Conservation (phyloP, 768 basidiomycete species). For the Mycena floridula region DNA sequence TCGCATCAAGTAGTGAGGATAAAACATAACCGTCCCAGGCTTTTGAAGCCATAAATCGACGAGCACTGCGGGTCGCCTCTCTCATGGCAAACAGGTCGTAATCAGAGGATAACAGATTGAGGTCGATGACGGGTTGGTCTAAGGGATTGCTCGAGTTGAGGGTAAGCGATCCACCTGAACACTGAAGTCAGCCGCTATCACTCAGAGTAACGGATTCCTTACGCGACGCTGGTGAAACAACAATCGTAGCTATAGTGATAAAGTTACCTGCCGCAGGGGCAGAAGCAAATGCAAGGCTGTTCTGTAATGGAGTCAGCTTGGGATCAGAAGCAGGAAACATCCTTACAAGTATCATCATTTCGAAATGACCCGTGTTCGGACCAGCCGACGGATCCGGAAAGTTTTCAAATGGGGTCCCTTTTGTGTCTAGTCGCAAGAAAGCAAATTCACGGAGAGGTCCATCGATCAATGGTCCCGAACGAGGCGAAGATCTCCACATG, state of each 20-base stretch:
- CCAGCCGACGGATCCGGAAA: conserved; percentile 27
- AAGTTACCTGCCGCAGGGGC: conserved; percentile 8
- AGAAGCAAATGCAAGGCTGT: conserved; percentile 1
- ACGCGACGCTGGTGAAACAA: conserved; percentile 10
- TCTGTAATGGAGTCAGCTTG: neutral
- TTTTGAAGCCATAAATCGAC: conserved; percentile 6
- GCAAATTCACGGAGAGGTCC: conserved; percentile 21
- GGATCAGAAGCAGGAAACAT: neutral
- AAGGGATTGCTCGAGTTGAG: conserved; percentile 33
- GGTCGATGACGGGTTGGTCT: conserved; percentile 34
- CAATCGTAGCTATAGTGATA: conserved; percentile 2
- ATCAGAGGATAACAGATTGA: conserved; percentile 27
- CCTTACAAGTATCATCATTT: conserved; percentile 10
- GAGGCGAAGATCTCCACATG: conserved; percentile 18
- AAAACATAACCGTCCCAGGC: conserved; percentile 13
- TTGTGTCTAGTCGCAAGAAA: conserved; percentile 21
- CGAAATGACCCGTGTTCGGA: conserved; percentile 23
- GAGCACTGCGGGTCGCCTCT: conserved; percentile 9
- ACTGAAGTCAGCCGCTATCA: neutral
- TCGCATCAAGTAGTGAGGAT: conserved; percentile 4
- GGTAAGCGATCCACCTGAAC: conserved; percentile 13
- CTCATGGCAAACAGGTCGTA: conserved; percentile 13
- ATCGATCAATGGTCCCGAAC: conserved; percentile 23
- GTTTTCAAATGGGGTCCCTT: conserved; percentile 13
- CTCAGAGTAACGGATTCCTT: neutral